Conservation (phyloP, 148 eudicot species). For the Gaultheria prostrata region DNA sequence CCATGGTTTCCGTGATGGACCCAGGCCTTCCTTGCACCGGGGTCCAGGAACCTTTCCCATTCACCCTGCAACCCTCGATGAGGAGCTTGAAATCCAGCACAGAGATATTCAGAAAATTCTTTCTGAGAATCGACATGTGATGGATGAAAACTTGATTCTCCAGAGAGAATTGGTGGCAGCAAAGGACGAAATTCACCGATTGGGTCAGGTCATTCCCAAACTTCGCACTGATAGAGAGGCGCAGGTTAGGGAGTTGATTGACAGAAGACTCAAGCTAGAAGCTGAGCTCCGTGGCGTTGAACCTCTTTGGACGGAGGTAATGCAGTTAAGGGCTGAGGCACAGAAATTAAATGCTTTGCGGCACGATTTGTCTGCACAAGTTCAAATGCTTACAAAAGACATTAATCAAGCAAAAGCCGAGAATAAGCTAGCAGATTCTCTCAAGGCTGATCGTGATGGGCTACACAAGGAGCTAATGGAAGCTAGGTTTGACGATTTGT, state of each 20-base stretch:
- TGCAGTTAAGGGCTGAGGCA: slow-evolving; percentile 62
- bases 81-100: slow-evolving; percentile 74
- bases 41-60: slow-evolving; percentile 57
- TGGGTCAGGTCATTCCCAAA: slow-evolving; percentile 56
- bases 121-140: slow-evolving; percentile 60
- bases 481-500: slow-evolving; percentile 52
- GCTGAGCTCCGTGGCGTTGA: slow-evolving; percentile 67
- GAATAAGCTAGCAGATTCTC: slow-evolving; percentile 51
- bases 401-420: slow-evolving; percentile 51
- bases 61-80: slow-evolving; percentile 70
- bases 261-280: slow-evolving; percentile 68
- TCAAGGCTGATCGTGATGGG: slow-evolving; percentile 69
- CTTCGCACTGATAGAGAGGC: slow-evolving; percentile 62
- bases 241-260: slow-evolving; percentile 53
- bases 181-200: slow-evolving; percentile 69
- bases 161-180: slow-evolving; percentile 67
- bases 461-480: slow-evolving; percentile 68
- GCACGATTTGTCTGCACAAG: slow-evolving; percentile 60
- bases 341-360: slow-evolving; percentile 50
- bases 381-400: slow-evolving; percentile 65
- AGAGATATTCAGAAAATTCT: slow-evolving; percentile 64
- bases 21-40: slow-evolving; percentile 44
- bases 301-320: slow-evolving; percentile 64
- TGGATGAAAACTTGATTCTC: slow-evolving; percentile 68
- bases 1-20: slow-evolving; percentile 55